Base-by-base conservation (phyloP, 192 early-diverging fungal genomes). In the Podila minutissima region DNA sequence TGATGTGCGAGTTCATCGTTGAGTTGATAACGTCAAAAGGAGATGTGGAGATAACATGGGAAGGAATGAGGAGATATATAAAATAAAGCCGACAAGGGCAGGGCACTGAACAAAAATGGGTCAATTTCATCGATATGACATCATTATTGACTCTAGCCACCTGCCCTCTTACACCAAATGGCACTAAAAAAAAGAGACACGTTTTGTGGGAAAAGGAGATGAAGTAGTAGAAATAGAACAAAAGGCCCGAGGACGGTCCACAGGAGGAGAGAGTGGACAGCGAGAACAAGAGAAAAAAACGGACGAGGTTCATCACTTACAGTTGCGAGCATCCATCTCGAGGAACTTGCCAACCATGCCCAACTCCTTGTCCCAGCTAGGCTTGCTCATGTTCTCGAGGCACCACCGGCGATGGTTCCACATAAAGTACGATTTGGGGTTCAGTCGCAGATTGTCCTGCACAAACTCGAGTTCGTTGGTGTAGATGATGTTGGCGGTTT, bases 391-490 rank as follows among this genome's bases (percentile, higher is more conserved):
- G 31, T 83, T 84, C 24, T 91, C 84, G 20, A 99, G 86, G 28
- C 93, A 91, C 97, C 97, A 99, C 60, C 93, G 83, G 19, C 98
- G 92, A 85, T 99, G 98, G 82, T 95, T 95, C 94, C 96, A 99
- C 69, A 98, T 91, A 93, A 95, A 98, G 85, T 99, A 99, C 15
- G 95, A 97, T 81, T 99, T 99, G 50, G 96, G 95, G 69, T 95
- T 94, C 32, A 84, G 86, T 55, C 75, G 77, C 24, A 99, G 86
- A 15, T 91, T 82, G 35, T 92, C 89, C 68, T 94, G 89, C 46
- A 93, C 79, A 61, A 97, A 93, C 32, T 75, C 86, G 7, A 99
- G 89, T 69, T 99, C 98, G 15, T 74, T 66, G 26, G 83, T 66
- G 66, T 85, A 89, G 26, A 87, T 73, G 17, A 57, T 59, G 38